Base-by-base conservation (phyloP, 257 asterid species). In the Scutellaria baicalensis region DNA sequence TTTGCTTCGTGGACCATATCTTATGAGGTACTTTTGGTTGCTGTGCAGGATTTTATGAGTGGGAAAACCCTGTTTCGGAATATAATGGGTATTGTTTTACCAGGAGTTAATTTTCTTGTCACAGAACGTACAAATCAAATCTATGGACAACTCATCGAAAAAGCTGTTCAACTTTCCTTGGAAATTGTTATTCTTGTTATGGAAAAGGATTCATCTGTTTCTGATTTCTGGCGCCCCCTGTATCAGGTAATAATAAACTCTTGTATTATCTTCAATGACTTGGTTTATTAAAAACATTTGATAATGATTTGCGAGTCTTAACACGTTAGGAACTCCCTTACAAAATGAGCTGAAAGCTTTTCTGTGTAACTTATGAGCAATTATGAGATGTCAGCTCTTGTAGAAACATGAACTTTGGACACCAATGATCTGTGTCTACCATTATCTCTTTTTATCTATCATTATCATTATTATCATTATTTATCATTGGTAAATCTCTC, bases 1-100 rank as follows among this genome's bases (percentile, higher is more conserved):
- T 42, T 27, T 60, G 51, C 23, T 36, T 64, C 1, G 5, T 62
- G 12, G 31, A 40, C 35, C 62, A 68, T 33, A 36, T 64, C 66
- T 77, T 69, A 36, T 42, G 61, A 23, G 68, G 40, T 39, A 39
- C 23, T 57, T 27, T 64, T 77, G 81, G 64, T 55, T 64, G 13
- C 64, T 50, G 51, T 77, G 86, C 92, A 93, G 98, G 98, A 93
- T 72, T 88, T 90, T 74, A 90, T 90, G 98, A 90, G 97, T 70
- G 97, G 97, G 72, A 93, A 84, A 83, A 83, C 88, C 54, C 80
- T 88, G 69, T 94, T 91, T 62, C 84, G 97, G 64, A 94, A 94
- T 78, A 75, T 87, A 66, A 82, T 91, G 97, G 80, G 89, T 48
- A 89, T 89, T 81, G 78, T 94, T 68, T 77, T 79, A 74, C 90